phyloP scores from a whole-genome alignment of 2,329 filamentous ascomycete species.

The Fusarium albidum region DNA sequence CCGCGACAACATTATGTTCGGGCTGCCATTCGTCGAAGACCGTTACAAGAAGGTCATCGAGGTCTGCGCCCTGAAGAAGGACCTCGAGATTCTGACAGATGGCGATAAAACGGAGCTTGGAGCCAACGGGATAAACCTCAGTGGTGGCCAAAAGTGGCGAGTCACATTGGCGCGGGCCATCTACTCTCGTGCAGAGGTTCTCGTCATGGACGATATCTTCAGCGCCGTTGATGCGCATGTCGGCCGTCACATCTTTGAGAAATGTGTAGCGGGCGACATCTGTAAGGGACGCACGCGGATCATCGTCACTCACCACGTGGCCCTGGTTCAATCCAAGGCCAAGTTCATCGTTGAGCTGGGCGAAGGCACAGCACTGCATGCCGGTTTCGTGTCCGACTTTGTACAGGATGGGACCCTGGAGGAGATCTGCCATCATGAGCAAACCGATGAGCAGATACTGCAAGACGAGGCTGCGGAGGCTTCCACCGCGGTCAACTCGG shows the following conservation, averaged over 20 bases:
- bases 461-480: slow-evolving; percentile 56
- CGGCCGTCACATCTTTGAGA: slow-evolving; percentile 79
- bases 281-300: slow-evolving; percentile 76
- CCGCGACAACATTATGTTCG: slow-evolving; percentile 81
- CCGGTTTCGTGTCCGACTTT: slow-evolving; percentile 73
- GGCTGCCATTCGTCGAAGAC: slow-evolving; percentile 72
- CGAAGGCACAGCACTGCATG: slow-evolving; percentile 70
- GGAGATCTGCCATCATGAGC: slow-evolving; percentile 65
- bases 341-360: slow-evolving; percentile 79
- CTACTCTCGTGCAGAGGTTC: slow-evolving; percentile 79
- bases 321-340: slow-evolving; percentile 73
- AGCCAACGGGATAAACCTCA: slow-evolving; percentile 84
- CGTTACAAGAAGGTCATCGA: slow-evolving; percentile 76
- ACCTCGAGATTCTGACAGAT: slow-evolving; percentile 78
- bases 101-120: slow-evolving; percentile 85
- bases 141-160: slow-evolving; percentile 84
- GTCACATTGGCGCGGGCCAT: slow-evolving; percentile 81
- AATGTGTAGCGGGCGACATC: slow-evolving; percentile 76
- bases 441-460: slow-evolving; percentile 52
- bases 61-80: slow-evolving; percentile 78
- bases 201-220: slow-evolving; percentile 86
- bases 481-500: slow-evolving; percentile 63
- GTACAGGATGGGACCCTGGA: slow-evolving; percentile 63
- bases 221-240: slow-evolving; percentile 84
- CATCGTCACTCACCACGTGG: slow-evolving; percentile 82